phyloP scores from a whole-genome alignment of 2,329 filamentous ascomycete genomes.

The Pseudogymnoascus verrucosus region DNA sequence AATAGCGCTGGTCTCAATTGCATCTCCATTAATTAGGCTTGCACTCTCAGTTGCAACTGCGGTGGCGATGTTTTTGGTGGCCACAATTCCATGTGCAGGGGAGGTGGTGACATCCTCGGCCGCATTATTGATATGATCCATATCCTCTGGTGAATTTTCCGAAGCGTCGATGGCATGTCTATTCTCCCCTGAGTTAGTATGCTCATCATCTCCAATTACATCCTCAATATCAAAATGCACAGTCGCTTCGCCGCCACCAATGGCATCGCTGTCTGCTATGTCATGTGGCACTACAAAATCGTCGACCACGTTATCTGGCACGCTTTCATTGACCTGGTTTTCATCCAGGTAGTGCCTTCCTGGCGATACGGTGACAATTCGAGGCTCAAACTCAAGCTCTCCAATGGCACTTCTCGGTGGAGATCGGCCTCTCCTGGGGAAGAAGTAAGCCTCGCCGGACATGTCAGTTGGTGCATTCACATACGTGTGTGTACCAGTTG shows the following conservation, averaged over 20 bases:
- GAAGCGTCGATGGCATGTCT: background rate
- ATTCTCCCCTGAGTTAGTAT: background rate
- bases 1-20: background rate
- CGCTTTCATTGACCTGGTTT: background rate
- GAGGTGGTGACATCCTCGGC: background rate
- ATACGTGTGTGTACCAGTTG: slow-evolving; percentile 20
- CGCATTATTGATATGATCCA: background rate
- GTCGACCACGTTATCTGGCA: background rate
- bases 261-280: background rate
- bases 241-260: background rate
- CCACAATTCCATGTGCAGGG: background rate
- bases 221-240: background rate
- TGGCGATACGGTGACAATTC: background rate
- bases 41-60: background rate
- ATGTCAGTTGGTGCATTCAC: slow-evolving; percentile 19
- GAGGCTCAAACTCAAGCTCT: background rate
- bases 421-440: slow-evolving; percentile 25
- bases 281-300: background rate
- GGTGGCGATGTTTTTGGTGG: background rate
- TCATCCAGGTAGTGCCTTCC: background rate
- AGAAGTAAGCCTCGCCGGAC: slow-evolving; percentile 21
- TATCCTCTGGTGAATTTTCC: background rate
- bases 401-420: slow-evolving; percentile 16
- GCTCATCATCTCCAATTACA: background rate
- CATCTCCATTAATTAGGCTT: background rate